These are phyloP conservation scores for Orbilia oligospora DNA, from an alignment of 2,329 filamentous ascomycete genomes.

Conservation along the genomic window DNA sequence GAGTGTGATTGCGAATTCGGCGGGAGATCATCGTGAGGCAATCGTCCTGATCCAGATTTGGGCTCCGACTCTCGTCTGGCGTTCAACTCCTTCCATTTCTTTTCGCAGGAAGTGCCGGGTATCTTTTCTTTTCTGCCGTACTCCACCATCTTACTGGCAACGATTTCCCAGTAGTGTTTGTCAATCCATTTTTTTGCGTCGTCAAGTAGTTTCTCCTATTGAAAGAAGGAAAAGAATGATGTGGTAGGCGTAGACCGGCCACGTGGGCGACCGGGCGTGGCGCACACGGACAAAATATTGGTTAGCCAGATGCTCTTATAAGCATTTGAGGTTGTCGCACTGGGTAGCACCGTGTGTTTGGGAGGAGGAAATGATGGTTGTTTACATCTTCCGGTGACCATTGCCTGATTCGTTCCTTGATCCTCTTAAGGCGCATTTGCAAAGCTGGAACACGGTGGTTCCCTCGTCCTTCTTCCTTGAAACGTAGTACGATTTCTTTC, in stretches of 20 bases:
- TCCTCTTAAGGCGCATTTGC: constrained; percentile 67
- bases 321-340: constrained; percentile 58
- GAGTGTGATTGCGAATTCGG: constrained; percentile 44
- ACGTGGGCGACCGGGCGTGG: constrained; percentile 16
- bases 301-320: constrained; percentile 60
- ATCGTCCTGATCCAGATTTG: constrained; percentile 47
- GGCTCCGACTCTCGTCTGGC: constrained; percentile 48
- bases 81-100: constrained; percentile 66
- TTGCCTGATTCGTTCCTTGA: constrained; percentile 65
- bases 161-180: constrained; percentile 65
- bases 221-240: constrained; percentile 34
- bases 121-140: constrained; percentile 65
- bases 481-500: constrained; percentile 65
- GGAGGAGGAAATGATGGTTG: constrained; percentile 53
- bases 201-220: constrained; percentile 65
- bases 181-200: constrained; percentile 65
- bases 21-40: constrained; percentile 52
- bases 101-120: constrained; percentile 65
- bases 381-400: constrained; percentile 64
- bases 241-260: constrained; percentile 35
- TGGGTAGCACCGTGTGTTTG: constrained; percentile 59
- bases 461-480: constrained; percentile 65
- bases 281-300: constrained; percentile 45
- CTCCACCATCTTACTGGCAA: constrained; percentile 65
- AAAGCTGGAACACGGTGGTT: constrained; percentile 65